phyloP scores from a whole-genome alignment of 768 basidiomycete species.

The Xanthoconium stramineum region DNA sequence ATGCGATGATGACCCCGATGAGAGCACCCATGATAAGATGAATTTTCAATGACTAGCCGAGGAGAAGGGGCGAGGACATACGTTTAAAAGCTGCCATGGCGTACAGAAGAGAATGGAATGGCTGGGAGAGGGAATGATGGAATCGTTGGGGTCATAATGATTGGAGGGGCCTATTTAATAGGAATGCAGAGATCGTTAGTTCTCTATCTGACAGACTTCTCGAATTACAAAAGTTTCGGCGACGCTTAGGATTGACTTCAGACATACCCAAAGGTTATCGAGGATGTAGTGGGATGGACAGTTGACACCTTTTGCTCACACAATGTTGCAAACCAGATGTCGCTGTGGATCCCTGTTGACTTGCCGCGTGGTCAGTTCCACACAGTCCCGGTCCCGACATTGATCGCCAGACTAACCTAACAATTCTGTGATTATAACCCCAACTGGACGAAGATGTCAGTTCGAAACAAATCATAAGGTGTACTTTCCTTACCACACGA shows the following conservation, averaged over 20 bases:
- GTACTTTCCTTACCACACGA: background rate
- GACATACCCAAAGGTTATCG: background rate
- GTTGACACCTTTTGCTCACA: background rate
- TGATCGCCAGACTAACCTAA: background rate
- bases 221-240: too few species aligned
- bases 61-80: constrained; percentile 12
- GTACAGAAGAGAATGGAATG: background rate
- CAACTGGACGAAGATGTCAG: background rate
- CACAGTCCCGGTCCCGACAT: background rate
- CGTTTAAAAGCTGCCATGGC: constrained; percentile 29
- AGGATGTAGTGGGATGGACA: background rate
- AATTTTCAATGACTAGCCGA: background rate
- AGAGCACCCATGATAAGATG: constrained; percentile 45
- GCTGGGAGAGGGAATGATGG: background rate
- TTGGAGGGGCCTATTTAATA: constrained; percentile 4
- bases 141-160: background rate
- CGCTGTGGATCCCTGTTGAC: background rate
- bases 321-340: background rate
- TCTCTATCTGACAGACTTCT: background rate
- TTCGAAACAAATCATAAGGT: background rate
- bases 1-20: constrained; percentile 48
- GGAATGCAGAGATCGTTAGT: background rate
- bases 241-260: background rate
- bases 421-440: background rate
- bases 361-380: background rate